phyloP scores from a whole-genome alignment of 179 eudicot species.

The Silene vulgaris region DNA sequence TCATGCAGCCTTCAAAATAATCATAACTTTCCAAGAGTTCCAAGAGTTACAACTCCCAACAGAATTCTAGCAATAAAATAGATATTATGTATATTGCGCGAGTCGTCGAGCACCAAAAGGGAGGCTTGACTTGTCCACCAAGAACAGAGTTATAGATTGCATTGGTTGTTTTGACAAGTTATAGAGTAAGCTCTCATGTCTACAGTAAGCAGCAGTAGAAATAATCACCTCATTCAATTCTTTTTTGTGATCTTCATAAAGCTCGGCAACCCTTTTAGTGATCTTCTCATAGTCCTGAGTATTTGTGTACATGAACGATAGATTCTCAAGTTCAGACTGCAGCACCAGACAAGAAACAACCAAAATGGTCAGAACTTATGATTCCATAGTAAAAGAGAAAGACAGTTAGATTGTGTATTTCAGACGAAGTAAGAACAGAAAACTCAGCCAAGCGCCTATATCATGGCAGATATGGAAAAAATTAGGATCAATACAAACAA shows the following conservation, averaged over 20 bases:
- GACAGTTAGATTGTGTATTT: neutral
- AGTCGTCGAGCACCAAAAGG: neutral
- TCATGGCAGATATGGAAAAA: neutral
- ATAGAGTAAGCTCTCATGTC: neutral
- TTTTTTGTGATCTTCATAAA: conserved; percentile 72
- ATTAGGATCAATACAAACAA: too few species aligned
- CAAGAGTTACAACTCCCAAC: neutral
- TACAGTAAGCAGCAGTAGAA: conserved; percentile 8
- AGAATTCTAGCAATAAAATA: neutral
- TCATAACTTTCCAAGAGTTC: neutral
- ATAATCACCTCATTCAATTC: conserved; percentile 70
- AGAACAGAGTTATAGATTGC: neutral
- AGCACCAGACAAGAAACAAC: conserved; percentile 23
- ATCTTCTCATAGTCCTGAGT: conserved; percentile 71
- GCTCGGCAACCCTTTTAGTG: conserved; percentile 63
- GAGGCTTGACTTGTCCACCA: neutral
- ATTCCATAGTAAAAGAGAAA: conserved; percentile 4
- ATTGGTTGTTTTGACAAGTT: neutral
- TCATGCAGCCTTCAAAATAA: neutral
- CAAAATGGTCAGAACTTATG: conserved; percentile 15
- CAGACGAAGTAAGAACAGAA: neutral
- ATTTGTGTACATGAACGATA: conserved; percentile 92
- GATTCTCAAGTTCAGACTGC: conserved; percentile 97
- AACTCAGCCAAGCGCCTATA: neutral
- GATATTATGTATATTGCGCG: neutral